These are phyloP conservation scores for Pestalotiopsis fici DNA, from an alignment of 2,329 filamentous ascomycete species.

Conservation along the genomic window DNA sequence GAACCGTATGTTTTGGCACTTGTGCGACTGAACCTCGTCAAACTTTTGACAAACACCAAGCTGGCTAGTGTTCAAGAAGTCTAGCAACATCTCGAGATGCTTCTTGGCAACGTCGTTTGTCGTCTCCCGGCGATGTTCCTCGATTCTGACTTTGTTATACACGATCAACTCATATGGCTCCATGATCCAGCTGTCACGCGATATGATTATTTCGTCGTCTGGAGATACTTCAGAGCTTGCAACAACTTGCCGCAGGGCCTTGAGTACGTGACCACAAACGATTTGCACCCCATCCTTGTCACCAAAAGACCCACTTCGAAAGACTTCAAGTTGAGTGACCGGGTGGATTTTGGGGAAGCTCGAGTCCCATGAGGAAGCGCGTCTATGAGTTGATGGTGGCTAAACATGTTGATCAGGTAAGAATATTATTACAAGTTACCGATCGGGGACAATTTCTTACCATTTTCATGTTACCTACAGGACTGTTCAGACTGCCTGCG, in stretches of 20 bases:
- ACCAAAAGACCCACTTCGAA: background rate
- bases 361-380: background rate
- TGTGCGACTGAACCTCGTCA: background rate
- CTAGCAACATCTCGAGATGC: background rate
- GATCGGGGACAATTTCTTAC: background rate
- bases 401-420: background rate
- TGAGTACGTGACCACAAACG: background rate
- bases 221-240: background rate
- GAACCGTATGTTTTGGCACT: background rate
- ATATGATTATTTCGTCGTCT: background rate
- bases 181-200: background rate
- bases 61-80: background rate
- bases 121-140: background rate
- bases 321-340: background rate
- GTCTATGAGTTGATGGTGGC: background rate
- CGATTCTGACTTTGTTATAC: background rate
- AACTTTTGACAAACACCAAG: background rate
- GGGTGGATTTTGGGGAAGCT: background rate
- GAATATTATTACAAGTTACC: background rate
- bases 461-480: background rate
- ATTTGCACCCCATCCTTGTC: background rate
- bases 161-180: slow-evolving; percentile 6
- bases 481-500: too few species aligned
- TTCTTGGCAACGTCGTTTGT: background rate
- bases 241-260: background rate